Conservation (phyloP, 768 basidiomycete species). For the Dendrothele bispora region DNA sequence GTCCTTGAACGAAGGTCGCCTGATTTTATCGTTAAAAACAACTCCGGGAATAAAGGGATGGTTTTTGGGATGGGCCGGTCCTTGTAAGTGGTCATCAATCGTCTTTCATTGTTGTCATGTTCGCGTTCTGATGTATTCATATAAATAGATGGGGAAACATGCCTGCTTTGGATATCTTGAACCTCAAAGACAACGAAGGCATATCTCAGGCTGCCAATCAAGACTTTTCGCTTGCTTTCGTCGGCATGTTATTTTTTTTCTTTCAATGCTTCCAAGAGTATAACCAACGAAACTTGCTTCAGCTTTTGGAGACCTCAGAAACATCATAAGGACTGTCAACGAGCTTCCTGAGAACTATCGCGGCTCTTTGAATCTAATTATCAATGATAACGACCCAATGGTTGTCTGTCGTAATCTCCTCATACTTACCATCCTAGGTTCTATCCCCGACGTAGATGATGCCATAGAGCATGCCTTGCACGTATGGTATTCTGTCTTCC, state of each 20-base stretch:
- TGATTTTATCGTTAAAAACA: slow-evolving; percentile 12
- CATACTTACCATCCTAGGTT: slow-evolving; percentile 40
- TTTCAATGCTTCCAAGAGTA: background rate
- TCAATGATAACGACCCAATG: slow-evolving; percentile 38
- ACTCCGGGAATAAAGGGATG: background rate
- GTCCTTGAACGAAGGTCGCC: slow-evolving; percentile 17
- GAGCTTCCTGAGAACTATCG: slow-evolving; percentile 38
- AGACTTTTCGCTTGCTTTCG: slow-evolving; percentile 25
- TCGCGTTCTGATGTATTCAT: slow-evolving; percentile 10
- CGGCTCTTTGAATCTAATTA: slow-evolving; percentile 36
- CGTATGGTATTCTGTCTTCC: too few relatives aligned
- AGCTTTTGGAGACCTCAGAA: slow-evolving; percentile 53
- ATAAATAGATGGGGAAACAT: slow-evolving; percentile 36
- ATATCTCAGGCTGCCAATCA: slow-evolving; percentile 7
- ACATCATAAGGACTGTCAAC: slow-evolving; percentile 43
- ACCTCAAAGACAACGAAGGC: slow-evolving; percentile 25
- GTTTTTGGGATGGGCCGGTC: background rate
- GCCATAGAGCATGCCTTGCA: slow-evolving; percentile 35
- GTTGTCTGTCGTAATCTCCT: slow-evolving; percentile 41
- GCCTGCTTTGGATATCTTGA: slow-evolving; percentile 28
- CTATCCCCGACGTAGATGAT: slow-evolving; percentile 28
- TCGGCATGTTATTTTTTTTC: slow-evolving; percentile 18
- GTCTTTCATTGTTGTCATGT: slow-evolving; percentile 11
- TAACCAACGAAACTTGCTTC: background rate
- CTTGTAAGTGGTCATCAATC: slow-evolving; percentile 13